Evolutionary conservation across 2,329 filamentous ascomycete genomes (phyloP).

Genomic region (Claviceps citrina): DNA sequence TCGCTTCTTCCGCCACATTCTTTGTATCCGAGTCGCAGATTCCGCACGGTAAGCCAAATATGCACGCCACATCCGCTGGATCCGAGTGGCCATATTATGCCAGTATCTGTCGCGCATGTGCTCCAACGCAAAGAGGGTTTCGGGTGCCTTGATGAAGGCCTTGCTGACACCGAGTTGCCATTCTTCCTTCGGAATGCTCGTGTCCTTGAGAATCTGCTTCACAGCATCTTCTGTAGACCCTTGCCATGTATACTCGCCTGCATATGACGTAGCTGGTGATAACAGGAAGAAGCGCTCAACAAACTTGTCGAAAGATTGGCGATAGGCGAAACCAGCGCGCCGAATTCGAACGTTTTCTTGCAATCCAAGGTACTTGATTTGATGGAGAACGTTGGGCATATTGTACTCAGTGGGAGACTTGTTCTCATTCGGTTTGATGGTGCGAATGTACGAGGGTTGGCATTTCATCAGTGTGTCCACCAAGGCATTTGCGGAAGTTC

Average conservation of each 20-base stretch:
- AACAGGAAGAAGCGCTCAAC: constrained; percentile 93
- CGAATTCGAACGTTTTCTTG: constrained; percentile 98
- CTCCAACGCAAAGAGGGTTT: constrained; percentile 90
- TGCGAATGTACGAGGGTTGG: constrained; percentile 93
- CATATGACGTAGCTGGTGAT: constrained; percentile 87
- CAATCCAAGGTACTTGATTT: constrained; percentile 97
- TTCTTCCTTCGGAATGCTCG: constrained; percentile 85
- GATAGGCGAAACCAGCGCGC: constrained; percentile 88
- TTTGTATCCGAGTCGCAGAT: constrained; percentile 83
- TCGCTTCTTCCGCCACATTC: constrained; percentile 88
- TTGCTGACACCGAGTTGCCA: constrained; percentile 96
- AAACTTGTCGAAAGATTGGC: constrained; percentile 95
- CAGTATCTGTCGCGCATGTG: constrained; percentile 97
- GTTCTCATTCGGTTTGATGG: constrained; percentile 98
- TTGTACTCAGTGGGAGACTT: constrained; percentile 93
- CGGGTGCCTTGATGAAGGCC: constrained; percentile 94
- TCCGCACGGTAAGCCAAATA: constrained; percentile 87
- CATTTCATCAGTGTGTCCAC: constrained; percentile 95
- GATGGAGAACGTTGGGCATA: constrained; percentile 79
- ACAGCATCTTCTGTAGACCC: constrained; percentile 78
- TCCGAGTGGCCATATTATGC: constrained; percentile 98
- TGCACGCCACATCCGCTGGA: constrained; percentile 93
- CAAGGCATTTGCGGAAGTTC: constrained; percentile 81
- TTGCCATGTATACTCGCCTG: constrained; percentile 92
- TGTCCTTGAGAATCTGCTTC: constrained; percentile 87